These are phyloP conservation scores for Aspergillus melleus DNA, from an alignment of 2,329 filamentous ascomycete genomes.

Conservation along the genomic window DNA sequence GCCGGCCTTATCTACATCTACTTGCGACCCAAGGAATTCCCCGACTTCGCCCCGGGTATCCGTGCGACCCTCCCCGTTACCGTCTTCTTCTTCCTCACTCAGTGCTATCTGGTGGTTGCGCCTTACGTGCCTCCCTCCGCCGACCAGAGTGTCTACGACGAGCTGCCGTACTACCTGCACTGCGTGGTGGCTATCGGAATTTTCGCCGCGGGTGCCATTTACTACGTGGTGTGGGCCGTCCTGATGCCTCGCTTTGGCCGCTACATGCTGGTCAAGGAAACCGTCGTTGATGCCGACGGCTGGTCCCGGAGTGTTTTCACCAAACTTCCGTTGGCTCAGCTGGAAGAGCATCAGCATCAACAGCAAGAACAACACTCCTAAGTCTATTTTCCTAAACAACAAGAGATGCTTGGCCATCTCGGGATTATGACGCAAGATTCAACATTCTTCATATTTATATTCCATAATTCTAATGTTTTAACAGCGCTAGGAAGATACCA, in stretches of 20 bases:
- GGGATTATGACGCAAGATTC: background rate
- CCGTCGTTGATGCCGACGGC: slow-evolving; percentile 59
- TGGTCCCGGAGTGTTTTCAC: slow-evolving; percentile 62
- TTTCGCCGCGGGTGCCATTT: slow-evolving; percentile 51
- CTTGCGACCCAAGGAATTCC: slow-evolving; percentile 36
- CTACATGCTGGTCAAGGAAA: slow-evolving; percentile 58
- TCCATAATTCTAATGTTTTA: slow-evolving; percentile 1
- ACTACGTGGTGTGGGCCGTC: slow-evolving; percentile 54
- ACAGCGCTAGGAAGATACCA: background rate
- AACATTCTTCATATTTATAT: slow-evolving; percentile 1
- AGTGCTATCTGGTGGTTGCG: slow-evolving; percentile 54
- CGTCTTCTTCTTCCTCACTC: slow-evolving; percentile 54
- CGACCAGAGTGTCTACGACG: slow-evolving; percentile 52
- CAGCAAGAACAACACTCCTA: slow-evolving; percentile 5
- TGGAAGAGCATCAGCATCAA: slow-evolving; percentile 1
- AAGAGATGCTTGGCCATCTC: background rate
- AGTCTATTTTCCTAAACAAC: background rate
- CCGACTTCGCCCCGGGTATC: slow-evolving; percentile 51
- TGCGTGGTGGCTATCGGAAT: slow-evolving; percentile 55
- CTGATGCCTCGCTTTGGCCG: slow-evolving; percentile 45
- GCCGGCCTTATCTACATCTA: slow-evolving; percentile 52
- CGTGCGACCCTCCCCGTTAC: slow-evolving; percentile 52
- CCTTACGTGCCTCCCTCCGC: slow-evolving; percentile 53
- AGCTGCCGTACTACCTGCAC: slow-evolving; percentile 55
- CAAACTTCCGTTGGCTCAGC: slow-evolving; percentile 37